These are phyloP conservation scores for Eucalyptus lansdowneana DNA, from an alignment of 345 rosid genomes.

Conservation along the genomic window DNA sequence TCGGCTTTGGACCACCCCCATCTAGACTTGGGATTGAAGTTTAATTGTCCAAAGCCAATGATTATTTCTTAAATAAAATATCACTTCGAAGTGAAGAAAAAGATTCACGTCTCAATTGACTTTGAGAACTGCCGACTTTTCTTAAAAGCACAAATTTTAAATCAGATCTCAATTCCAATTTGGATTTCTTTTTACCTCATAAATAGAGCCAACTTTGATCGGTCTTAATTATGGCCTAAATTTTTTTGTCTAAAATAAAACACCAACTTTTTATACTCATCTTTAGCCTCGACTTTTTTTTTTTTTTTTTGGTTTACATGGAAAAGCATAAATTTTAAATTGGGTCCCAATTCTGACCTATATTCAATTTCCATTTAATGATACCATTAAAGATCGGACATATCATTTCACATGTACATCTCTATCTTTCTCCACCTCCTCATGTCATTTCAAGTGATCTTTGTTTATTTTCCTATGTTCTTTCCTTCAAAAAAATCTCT, in stretches of 20 bases:
- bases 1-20: neutral
- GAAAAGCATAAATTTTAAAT: too few species aligned
- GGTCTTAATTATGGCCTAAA: neutral
- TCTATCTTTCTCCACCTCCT: neutral
- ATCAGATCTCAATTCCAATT: fast-evolving
- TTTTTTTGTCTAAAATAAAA: neutral
- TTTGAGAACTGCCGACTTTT: neutral
- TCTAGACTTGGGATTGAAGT: neutral
- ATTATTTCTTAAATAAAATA: neutral
- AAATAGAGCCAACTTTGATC: neutral
- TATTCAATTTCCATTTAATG: neutral
- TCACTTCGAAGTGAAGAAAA: neutral
- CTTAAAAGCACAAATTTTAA: neutral
- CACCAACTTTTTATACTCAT: neutral
- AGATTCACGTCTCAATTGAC: neutral
- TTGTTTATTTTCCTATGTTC: too few species aligned
- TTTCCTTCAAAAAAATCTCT: neutral
- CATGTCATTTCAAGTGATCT: neutral
- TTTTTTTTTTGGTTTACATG: neutral
- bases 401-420: neutral
- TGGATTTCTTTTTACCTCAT: neutral
- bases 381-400: fast-evolving
- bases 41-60: neutral
- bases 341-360: neutral
- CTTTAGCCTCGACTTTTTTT: fast-evolving